Evolutionary conservation across 2,329 filamentous ascomycete species (phyloP).

Genomic region (Exophiala mesophila): DNA sequence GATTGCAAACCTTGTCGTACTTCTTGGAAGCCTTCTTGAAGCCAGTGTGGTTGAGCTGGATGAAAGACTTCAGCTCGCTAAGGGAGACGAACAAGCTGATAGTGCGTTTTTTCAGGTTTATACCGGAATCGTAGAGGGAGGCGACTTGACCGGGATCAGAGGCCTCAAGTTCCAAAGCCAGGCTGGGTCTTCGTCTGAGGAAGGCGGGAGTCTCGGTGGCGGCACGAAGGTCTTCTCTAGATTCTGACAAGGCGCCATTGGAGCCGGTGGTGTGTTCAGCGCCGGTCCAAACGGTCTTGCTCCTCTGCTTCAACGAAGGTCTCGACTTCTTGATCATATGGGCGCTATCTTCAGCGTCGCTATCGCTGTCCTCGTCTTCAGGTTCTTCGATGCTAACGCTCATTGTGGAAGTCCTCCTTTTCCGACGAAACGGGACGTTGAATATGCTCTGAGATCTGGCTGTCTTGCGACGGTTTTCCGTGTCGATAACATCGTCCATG

Average conservation of each 20-base stretch:
- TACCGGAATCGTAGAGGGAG: slow-evolving; percentile 62
- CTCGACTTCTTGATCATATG: slow-evolving; percentile 24
- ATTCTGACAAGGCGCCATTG: slow-evolving; percentile 14
- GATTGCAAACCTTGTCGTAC: slow-evolving; percentile 92
- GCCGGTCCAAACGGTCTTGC: slow-evolving; percentile 30
- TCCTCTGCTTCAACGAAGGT: slow-evolving; percentile 29
- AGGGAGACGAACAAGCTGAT: slow-evolving; percentile 84
- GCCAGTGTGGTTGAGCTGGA: slow-evolving; percentile 92
- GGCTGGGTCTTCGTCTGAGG: slow-evolving; percentile 56
- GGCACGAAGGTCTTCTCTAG: slow-evolving; percentile 52
- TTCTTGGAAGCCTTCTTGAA: slow-evolving; percentile 97
- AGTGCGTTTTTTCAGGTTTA: slow-evolving; percentile 89
- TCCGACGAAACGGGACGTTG: slow-evolving; percentile 43
- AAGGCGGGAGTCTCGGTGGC: slow-evolving; percentile 29
- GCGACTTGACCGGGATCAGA: slow-evolving; percentile 75
- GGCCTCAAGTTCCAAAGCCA: slow-evolving; percentile 54
- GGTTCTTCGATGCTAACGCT: slow-evolving; percentile 51
- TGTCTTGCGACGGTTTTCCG: slow-evolving; percentile 37
- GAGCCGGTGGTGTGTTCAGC: slow-evolving; percentile 14
- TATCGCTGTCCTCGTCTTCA: slow-evolving; percentile 46
- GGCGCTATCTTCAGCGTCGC: slow-evolving; percentile 28
- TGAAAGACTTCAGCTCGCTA: slow-evolving; percentile 92
- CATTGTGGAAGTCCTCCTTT: slow-evolving; percentile 43
- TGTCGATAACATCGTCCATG: slow-evolving; percentile 40
- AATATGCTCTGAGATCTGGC: slow-evolving; percentile 49